A percentile compares a stretch with the other conserved stretches of the same genome.
Conservation (phyloP, 2,329 filamentous ascomycete genomes). For the Phialophora verrucosa region DNA sequence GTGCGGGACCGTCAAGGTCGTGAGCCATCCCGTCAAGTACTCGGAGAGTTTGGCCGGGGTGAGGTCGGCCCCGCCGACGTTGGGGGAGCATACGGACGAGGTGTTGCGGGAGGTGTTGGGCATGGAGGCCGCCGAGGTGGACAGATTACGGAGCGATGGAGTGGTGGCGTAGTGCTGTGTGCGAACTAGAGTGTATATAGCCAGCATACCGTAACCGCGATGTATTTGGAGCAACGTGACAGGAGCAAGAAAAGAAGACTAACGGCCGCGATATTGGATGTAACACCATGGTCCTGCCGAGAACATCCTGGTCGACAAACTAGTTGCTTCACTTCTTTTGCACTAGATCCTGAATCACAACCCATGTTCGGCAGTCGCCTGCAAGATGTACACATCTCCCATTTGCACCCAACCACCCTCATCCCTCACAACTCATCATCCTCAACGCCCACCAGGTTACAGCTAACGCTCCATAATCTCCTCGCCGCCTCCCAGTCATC, state of each 20-base stretch:
- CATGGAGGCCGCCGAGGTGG: constrained; percentile 64
- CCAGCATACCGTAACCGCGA: not conserved
- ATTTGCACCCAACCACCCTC: no score
- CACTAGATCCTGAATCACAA: not conserved
- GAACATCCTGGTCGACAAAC: not conserved
- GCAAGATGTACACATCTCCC: no score
- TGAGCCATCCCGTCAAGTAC: constrained; percentile 95
- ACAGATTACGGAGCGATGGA: constrained; percentile 67
- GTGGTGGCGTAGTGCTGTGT: constrained; percentile 60
- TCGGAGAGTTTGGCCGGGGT: constrained; percentile 80
- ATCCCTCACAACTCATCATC: not conserved
- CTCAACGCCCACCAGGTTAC: not conserved
- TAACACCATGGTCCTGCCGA: not conserved
- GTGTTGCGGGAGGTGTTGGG: constrained; percentile 70
- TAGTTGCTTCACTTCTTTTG: not conserved
- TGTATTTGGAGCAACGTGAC: not conserved
- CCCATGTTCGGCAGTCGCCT: no score
- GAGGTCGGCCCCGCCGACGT: constrained; percentile 76
- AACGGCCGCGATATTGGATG: not conserved
- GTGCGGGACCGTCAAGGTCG: constrained; percentile 85
- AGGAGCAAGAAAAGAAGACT: not conserved
- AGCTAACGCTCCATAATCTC: not conserved
- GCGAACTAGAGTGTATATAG: not conserved
- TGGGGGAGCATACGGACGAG: constrained; percentile 87
- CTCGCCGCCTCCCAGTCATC: constrained; percentile 13